These are phyloP conservation scores for Theobroma cacao DNA, from an alignment of 345 rosid species.

Conservation along the genomic window DNA sequence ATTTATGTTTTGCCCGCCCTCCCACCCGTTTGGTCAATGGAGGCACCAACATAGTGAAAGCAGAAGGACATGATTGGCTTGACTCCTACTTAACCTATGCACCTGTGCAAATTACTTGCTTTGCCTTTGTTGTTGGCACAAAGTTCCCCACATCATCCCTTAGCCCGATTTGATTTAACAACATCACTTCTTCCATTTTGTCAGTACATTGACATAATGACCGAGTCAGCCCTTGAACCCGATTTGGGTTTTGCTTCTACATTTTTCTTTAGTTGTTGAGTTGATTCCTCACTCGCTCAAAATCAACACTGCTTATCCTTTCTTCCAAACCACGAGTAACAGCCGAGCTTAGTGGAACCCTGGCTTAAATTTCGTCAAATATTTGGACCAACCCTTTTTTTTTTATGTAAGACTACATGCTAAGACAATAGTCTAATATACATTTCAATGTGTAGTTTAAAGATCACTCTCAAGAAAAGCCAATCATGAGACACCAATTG, in stretches of 20 bases:
- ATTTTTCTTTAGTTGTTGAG: background rate
- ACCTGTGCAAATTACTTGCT: too few relatives aligned
- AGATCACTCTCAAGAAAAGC: background rate
- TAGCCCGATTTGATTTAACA: too few relatives aligned
- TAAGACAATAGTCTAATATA: too few relatives aligned
- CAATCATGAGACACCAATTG: background rate
- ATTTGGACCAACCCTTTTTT: too few relatives aligned
- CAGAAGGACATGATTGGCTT: too few relatives aligned
- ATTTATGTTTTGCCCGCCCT: background rate
- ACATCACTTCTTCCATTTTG: too few relatives aligned
- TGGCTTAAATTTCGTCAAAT: too few relatives aligned
- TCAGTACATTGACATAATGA: background rate
- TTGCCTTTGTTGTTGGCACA: background rate
- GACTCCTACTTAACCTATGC: background rate
- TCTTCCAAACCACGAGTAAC: too few relatives aligned
- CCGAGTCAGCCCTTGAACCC: background rate
- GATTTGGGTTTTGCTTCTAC: background rate
- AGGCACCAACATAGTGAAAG: background rate
- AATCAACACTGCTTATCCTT: too few relatives aligned
- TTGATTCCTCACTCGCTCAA: background rate
- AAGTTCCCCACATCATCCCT: background rate
- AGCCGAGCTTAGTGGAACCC: too few relatives aligned
- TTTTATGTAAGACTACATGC: too few relatives aligned
- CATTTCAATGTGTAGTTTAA: too few relatives aligned
- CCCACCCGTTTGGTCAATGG: background rate